Percentiles rank a stretch among this genome's conserved stretches.
These are phyloP conservation scores for Fibroporia radiculosa DNA, from an alignment of 768 basidiomycete species.

Conservation along the genomic window DNA sequence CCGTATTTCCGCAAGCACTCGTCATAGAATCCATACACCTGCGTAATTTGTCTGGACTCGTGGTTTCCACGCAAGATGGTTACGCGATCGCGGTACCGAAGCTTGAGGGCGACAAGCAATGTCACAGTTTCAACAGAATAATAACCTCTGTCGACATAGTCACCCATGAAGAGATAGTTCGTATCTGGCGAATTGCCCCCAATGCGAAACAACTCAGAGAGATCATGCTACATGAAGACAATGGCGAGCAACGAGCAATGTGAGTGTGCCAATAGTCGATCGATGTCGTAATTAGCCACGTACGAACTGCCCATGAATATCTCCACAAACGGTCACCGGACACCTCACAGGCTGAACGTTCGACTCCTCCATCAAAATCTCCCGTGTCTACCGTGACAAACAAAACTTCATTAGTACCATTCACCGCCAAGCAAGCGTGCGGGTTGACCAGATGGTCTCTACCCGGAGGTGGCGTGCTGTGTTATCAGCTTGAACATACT, in stretches of 20 bases:
- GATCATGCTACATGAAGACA: slow-evolving; percentile 71
- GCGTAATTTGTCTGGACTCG: slow-evolving; percentile 98
- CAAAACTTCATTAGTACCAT: slow-evolving; percentile 7
- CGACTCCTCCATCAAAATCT: slow-evolving; percentile 98
- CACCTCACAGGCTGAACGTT: slow-evolving; percentile 98
- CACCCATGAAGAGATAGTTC: slow-evolving; percentile 99
- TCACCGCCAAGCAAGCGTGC: slow-evolving; percentile 4
- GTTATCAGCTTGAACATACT: slow-evolving; percentile 43
- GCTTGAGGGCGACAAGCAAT: slow-evolving; percentile 91
- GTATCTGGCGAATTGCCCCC: slow-evolving; percentile 99
- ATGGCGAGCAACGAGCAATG: slow-evolving; percentile 2
- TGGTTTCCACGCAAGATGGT: slow-evolving; percentile 98
- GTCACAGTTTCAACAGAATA: slow-evolving; percentile 99
- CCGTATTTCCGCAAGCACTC: slow-evolving; percentile 99
- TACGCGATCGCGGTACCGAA: slow-evolving; percentile 96
- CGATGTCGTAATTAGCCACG: slow-evolving; percentile 32
- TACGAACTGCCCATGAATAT: slow-evolving; percentile 99
- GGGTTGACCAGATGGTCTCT: slow-evolving; percentile 1
- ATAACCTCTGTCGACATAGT: slow-evolving; percentile 99
- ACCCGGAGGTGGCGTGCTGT: slow-evolving; percentile 15
- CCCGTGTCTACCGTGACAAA: slow-evolving; percentile 63
- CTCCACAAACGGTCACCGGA: slow-evolving; percentile 98
- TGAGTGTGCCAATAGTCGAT: slow-evolving; percentile 6
- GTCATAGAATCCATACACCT: slow-evolving; percentile 99
- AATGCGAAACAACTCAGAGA: slow-evolving; percentile 97